Conservation (phyloP, 192 early-diverging fungal species). For the Coemansia erecta region DNA sequence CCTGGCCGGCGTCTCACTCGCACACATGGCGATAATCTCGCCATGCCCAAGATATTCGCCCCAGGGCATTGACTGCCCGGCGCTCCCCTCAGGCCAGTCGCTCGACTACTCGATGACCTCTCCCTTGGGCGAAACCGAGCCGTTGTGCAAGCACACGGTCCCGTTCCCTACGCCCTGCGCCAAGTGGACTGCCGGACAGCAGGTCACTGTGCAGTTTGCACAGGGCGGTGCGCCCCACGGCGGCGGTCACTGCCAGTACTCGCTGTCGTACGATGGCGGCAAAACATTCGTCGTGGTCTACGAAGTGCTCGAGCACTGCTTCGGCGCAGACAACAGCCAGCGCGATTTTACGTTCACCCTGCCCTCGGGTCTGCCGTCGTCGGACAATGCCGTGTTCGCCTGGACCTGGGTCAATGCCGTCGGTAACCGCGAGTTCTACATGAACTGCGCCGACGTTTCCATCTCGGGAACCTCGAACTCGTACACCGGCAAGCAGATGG, state of each 20-base stretch:
- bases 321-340: not conserved
- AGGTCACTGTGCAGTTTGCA: constrained; percentile 19
- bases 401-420: constrained; percentile 59
- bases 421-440: constrained; percentile 41
- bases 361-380: constrained; percentile 44
- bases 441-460: constrained; percentile 17
- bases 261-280: constrained; percentile 49
- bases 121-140: not conserved
- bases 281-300: constrained; percentile 51
- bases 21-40: constrained; percentile 11
- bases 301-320: constrained; percentile 12
- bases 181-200: constrained; percentile 26
- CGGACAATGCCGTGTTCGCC: constrained; percentile 42
- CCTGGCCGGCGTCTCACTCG: not conserved
- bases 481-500: constrained; percentile 8
- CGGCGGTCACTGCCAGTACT: constrained; percentile 55
- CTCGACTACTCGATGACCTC: constrained; percentile 34
- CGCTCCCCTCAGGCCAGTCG: constrained; percentile 25
- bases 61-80: constrained; percentile 19
- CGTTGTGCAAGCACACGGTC: constrained; percentile 25
- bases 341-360: constrained; percentile 45
- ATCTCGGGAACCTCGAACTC: not conserved
- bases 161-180: constrained; percentile 17
- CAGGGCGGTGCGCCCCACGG: constrained; percentile 27
- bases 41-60: constrained; percentile 8